phyloP scores from a whole-genome alignment of 768 basidiomycete species.

The Lentinula sp. region DNA sequence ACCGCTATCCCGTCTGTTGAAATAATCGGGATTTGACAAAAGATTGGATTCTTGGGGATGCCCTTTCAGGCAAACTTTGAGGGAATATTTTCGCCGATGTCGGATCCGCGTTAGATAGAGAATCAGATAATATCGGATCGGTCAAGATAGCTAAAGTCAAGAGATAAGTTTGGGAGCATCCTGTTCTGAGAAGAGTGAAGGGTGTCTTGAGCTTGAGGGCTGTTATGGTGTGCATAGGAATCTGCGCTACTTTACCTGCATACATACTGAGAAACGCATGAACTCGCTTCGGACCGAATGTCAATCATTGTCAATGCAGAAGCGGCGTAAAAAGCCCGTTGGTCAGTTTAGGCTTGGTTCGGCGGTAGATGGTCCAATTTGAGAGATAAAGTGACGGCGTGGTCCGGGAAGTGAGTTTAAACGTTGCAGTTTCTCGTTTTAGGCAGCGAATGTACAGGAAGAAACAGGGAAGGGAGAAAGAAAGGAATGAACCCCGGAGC shows the following conservation, averaged over 20 bases:
- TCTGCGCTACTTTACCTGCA: no score
- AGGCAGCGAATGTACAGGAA: neutral
- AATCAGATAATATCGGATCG: neutral
- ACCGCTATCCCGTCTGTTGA: neutral
- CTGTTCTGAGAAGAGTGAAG: no score
- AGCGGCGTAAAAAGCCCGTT: neutral
- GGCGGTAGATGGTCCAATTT: neutral
- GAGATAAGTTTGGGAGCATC: neutral
- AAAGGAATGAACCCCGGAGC: neutral
- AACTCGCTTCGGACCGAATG: neutral
- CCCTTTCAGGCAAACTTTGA: neutral
- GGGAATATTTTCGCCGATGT: no score
- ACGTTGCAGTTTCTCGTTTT: neutral
- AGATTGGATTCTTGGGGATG: no score
- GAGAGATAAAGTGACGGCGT: neutral
- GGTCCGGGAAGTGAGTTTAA: neutral
- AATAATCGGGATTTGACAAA: neutral
- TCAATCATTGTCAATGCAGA: neutral
- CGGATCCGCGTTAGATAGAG: neutral
- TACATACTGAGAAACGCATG: neutral
- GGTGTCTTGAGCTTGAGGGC: no score
- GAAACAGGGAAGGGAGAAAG: neutral
- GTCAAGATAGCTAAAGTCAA: neutral
- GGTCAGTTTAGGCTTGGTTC: no score
- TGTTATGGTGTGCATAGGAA: no score